Evolutionary conservation across 495 filamentous ascomycete genomes (phyloP), one percentile per base, ranked within the genome.

Genomic region (Xylaria longipes): DNA sequence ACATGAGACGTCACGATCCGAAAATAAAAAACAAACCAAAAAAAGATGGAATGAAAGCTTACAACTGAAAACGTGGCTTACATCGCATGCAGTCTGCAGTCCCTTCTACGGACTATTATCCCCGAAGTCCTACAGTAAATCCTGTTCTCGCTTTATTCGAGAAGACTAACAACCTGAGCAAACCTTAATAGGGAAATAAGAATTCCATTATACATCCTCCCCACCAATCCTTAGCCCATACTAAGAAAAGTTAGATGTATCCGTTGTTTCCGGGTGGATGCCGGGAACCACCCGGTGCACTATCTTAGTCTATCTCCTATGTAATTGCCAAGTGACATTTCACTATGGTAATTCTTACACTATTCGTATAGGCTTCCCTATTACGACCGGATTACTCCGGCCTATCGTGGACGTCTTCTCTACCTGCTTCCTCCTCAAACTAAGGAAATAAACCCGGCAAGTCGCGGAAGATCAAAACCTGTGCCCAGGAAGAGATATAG

Each of bases 271-370:
- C 65, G 65, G 35, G 25, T 43, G 35, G 27, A 31, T 43, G 62
- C 14, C 27, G 62, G 35, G 37, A 58, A 58, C 56, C 15, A 37
- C 20, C 29, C 29, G 11, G 27, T 17, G 20, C 27, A 29, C 8
- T 29, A 54, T 54, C 25, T 48, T 33, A 62, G 22, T 41, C 58
- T 25, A 12, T 39, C 20, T 22, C 22, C 48, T 14, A n/a, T 14
- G 17, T 20, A 15, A 14, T 14, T 31, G 33, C 57, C 27, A 63
- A 48, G 33, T 56, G 33, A 37, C 33, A 67, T 67, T 67, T 11
- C 12, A 7, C 35, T 41, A 25, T 27, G 60, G n/a, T 67, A 67
- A 67, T 43, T 67, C 65, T 67, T 41, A 56, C 65, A 56, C 65
- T 20, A 67, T 46, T 46, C 46, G 29, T 67, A 56, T 35, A 14